Percentiles rank a stretch among this genome's conserved stretches.
phyloP scores from a whole-genome alignment of 2,329 filamentous ascomycete genomes.

The Periconia digitata region DNA sequence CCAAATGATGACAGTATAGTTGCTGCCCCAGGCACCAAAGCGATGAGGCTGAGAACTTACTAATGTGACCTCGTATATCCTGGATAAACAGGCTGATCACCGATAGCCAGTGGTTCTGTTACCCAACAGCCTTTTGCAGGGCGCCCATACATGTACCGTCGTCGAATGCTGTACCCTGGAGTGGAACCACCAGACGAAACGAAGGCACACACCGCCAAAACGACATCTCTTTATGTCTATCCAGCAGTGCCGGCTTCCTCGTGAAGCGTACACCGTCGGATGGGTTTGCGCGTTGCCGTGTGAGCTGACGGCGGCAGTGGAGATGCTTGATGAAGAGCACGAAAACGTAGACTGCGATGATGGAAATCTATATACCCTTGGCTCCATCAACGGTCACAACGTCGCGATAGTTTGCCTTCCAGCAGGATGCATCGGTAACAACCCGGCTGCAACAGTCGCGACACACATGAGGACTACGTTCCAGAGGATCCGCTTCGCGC shows the following conservation, averaged over 20 bases:
- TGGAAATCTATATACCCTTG: constrained; percentile 16
- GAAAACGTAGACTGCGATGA: constrained; percentile 9
- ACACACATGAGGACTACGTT: constrained; percentile 31
- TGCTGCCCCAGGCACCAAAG: too few species aligned
- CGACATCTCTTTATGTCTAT: too few species aligned
- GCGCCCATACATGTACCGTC: too few species aligned
- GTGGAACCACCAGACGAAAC: too few species aligned
- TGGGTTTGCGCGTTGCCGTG: constrained; percentile 38
- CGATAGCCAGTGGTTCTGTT: too few species aligned
- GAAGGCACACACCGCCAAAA: too few species aligned
- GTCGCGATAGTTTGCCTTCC: constrained; percentile 28
- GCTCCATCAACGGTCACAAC: constrained; percentile 22
- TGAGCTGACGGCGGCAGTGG: constrained; percentile 33
- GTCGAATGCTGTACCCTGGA: too few species aligned
- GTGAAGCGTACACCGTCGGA: constrained; percentile 30
- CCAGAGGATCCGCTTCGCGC: constrained; percentile 21
- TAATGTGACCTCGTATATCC: too few species aligned
- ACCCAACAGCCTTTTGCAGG: too few species aligned
- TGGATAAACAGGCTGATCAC: too few species aligned
- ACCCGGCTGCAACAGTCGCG: constrained; percentile 29
- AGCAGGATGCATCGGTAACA: constrained; percentile 26
- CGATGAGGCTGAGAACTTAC: too few species aligned
- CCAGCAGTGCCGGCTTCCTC: constrained; percentile 6
- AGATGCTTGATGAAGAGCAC: constrained; percentile 33
- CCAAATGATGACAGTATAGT: too few species aligned